Evolutionary conservation across 768 basidiomycete species (phyloP).

Genomic region (Pholiota microspora): DNA sequence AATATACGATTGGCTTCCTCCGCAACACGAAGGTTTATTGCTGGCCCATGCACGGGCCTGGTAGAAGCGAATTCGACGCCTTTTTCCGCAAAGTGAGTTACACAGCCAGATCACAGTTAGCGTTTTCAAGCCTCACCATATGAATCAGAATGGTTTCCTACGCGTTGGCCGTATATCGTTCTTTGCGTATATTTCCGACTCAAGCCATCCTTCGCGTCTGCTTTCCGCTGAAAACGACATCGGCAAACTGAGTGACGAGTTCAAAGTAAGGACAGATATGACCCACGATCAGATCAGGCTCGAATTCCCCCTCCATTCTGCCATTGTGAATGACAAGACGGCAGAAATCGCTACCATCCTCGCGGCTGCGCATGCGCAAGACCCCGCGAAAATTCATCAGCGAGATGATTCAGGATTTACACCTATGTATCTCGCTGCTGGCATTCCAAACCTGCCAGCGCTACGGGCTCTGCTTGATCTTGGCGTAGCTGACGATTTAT

Average conservation of each 20-base stretch:
- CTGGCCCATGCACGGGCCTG: slow-evolving; percentile 1
- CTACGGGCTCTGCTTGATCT: slow-evolving; percentile 5
- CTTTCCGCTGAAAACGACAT: slow-evolving; percentile 5
- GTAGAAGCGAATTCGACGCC: not conserved
- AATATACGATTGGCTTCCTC: no score
- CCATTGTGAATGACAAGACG: not conserved
- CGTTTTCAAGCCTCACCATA: no score
- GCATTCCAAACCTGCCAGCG: slow-evolving; percentile 2
- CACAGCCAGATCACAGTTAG: not conserved
- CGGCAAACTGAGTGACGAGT: not conserved
- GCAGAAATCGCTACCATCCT: not conserved
- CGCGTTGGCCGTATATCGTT: slow-evolving; percentile 25
- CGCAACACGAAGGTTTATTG: slow-evolving; percentile 1
- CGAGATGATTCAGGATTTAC: slow-evolving; percentile 4
- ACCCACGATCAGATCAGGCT: not conserved
- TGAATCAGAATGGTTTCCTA: not conserved
- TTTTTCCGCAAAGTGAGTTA: slow-evolving; percentile 2
- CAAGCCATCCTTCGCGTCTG: slow-evolving; percentile 21
- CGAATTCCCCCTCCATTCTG: slow-evolving; percentile 10
- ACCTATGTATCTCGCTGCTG: slow-evolving; percentile 8
- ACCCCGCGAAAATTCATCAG: slow-evolving; percentile 3
- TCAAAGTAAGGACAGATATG: not conserved
- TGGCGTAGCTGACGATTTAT: slow-evolving; percentile 7
- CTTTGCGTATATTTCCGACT: slow-evolving; percentile 20
- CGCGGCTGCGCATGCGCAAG: not conserved